Percentiles rank a stretch among this genome's conserved stretches.
phyloP scores from a whole-genome alignment of 495 filamentous ascomycete genomes.

The Penicillium herquei region DNA sequence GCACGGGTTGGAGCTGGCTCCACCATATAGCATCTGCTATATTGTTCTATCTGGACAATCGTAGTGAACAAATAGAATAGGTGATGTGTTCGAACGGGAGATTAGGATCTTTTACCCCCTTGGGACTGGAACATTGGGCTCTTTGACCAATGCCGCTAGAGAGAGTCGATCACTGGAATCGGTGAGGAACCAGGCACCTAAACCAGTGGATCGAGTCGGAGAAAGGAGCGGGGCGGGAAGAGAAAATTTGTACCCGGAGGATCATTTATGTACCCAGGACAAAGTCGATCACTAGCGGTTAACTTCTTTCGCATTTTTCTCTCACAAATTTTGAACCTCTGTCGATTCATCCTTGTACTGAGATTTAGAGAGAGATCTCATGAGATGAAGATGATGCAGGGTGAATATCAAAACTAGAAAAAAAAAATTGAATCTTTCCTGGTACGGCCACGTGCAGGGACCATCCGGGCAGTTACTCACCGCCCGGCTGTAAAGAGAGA shows the following conservation, averaged over 20 bases:
- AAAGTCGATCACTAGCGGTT: background rate
- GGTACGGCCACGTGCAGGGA: conserved; percentile 26
- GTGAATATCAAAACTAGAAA: background rate
- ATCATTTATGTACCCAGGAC: conserved; percentile 14
- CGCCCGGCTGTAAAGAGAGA: conserved; percentile 31
- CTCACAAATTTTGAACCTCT: background rate
- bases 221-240: conserved; percentile 29
- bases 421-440: background rate
- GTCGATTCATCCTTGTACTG: no score
- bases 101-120: background rate
- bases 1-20: conserved; percentile 13
- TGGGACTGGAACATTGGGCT: background rate
- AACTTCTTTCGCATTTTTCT: background rate
- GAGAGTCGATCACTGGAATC: conserved; percentile 5
- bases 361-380: no score
- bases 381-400: background rate
- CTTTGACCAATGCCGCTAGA: background rate
- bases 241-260: conserved; percentile 30
- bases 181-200: conserved; percentile 22
- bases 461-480: conserved; percentile 29
- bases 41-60: background rate
- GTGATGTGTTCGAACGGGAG: background rate
- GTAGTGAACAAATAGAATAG: background rate
- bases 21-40: conserved; percentile 5
- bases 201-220: conserved; percentile 24